Evolutionary conservation across 148 eudicot species (phyloP).

Genomic region (Persicaria tinctoria): DNA sequence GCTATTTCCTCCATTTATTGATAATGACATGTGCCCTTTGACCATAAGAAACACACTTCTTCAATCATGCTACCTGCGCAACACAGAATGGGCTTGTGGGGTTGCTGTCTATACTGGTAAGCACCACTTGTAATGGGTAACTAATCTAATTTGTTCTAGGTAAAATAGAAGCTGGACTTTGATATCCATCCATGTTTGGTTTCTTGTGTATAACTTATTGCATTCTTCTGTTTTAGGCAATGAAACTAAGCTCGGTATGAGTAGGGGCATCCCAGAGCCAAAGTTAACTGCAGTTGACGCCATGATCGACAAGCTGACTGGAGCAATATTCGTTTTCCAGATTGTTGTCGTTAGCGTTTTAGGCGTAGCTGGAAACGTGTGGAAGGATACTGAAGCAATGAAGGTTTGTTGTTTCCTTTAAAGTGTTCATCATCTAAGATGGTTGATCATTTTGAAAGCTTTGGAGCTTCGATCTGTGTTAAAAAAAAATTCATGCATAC

Average conservation of each 20-base stretch:
- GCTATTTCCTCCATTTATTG: slow-evolving; percentile 94
- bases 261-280: slow-evolving; percentile 93
- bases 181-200: not conserved
- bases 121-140: slow-evolving; percentile 11
- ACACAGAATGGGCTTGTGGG: slow-evolving; percentile 99
- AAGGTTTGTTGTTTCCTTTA: slow-evolving; percentile 51
- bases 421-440: not conserved
- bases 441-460: not conserved
- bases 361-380: slow-evolving; percentile 91
- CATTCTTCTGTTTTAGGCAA: slow-evolving; percentile 43
- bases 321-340: slow-evolving; percentile 96
- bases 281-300: slow-evolving; percentile 97
- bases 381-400: slow-evolving; percentile 96
- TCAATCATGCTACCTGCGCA: slow-evolving; percentile 96
- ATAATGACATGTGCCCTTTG: slow-evolving; percentile 86
- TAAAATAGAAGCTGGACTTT: not conserved
- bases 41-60: slow-evolving; percentile 92
- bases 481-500: not conserved
- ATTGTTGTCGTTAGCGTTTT: slow-evolving; percentile 89
- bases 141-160: not conserved
- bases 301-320: slow-evolving; percentile 98
- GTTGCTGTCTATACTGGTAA: slow-evolving; percentile 94
- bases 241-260: slow-evolving; percentile 97
- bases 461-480: not conserved
- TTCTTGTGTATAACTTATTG: slow-evolving; percentile 9